Evolutionary conservation across 2,329 filamentous ascomycete genomes (phyloP), one percentile per base, ranked within the genome.

Genomic region (Colletotrichum neosansevieriae): DNA sequence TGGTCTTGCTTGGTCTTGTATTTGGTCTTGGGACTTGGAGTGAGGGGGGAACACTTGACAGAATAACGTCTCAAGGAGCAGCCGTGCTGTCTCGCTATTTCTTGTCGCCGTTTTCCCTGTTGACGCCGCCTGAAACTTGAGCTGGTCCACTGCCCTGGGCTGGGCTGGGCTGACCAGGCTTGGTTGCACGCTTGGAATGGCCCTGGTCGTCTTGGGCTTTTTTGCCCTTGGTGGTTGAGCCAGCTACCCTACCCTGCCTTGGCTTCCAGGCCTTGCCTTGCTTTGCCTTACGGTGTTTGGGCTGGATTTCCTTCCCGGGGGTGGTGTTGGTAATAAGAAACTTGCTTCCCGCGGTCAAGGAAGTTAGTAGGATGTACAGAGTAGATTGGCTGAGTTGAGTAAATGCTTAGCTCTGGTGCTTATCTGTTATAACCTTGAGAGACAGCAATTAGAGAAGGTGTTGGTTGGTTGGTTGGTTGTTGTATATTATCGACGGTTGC

Each of bases 91-190:
- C 51, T 51, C 51, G 53, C 50, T 38, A 47, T 67, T 58, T n/a
- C 34, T 58, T 50, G 40, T 51, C 44, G 50, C 61, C 50, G 40
- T 47, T 50, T 69, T 45, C 67, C 63, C 67, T 61, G 63, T 67
- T 58, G 57, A 54, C 38, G 63, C 56, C 57, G 67, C 57, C 67
- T 69, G 67, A 67, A 67, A 69, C 67, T 40, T 32, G n/a, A 54
- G 34, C 58, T 63, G 56, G 57, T 65, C 62, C 60, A 69, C 54
- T 56, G 61, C 38, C 45, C 66, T 60, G 54, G 61, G 54, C 65
- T 65, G 59, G 53, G 44, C 65, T 68, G 54, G 49, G 40, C 66
- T 60, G 59, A 58, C 45, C 56, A 32, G 40, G 34, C 38, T 61
- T 36, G 32, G n/a, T 29, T 40, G 51, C 29, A 17, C 29, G 49